phyloP scores from a whole-genome alignment of 2,329 filamentous ascomycete genomes.

The Byssoonygena ceratinophila region DNA sequence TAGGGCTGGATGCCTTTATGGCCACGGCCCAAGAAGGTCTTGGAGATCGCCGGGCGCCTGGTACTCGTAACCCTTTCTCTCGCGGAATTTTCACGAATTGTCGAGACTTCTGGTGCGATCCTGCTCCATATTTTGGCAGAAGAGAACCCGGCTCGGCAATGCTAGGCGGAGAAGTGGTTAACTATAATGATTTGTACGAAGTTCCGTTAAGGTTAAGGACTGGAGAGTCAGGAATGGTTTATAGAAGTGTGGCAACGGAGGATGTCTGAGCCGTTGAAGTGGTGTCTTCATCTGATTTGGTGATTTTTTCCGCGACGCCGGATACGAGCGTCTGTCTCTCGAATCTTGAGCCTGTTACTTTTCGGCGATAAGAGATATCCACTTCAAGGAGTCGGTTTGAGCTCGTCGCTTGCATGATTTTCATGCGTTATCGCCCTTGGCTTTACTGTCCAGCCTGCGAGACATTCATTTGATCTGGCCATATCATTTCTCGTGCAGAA shows the following conservation, averaged over 20 bases:
- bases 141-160: conserved; percentile 63
- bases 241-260: conserved; percentile 46
- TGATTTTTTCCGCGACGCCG: conserved; percentile 10
- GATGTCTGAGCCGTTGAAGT: conserved; percentile 19
- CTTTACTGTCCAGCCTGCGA: too few species aligned
- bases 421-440: too few species aligned
- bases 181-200: conserved; percentile 87
- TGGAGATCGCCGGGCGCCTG: conserved; percentile 36
- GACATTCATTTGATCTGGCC: too few species aligned
- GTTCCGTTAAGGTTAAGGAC: conserved; percentile 57
- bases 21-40: conserved; percentile 74
- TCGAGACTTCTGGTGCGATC: conserved; percentile 92
- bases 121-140: conserved; percentile 66
- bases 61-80: conserved; percentile 70
- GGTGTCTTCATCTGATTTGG: neutral
- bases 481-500: too few species aligned
- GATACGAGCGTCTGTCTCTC: neutral
- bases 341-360: neutral
- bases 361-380: neutral
- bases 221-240: conserved; percentile 39
- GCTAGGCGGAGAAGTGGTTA: conserved; percentile 66
- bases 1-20: conserved; percentile 88
- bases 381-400: too few species aligned
- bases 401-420: too few species aligned
- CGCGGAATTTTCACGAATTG: conserved; percentile 79